Conservation (phyloP, 2,329 filamentous ascomycete genomes). For the Chrysosporium queenslandicum region DNA sequence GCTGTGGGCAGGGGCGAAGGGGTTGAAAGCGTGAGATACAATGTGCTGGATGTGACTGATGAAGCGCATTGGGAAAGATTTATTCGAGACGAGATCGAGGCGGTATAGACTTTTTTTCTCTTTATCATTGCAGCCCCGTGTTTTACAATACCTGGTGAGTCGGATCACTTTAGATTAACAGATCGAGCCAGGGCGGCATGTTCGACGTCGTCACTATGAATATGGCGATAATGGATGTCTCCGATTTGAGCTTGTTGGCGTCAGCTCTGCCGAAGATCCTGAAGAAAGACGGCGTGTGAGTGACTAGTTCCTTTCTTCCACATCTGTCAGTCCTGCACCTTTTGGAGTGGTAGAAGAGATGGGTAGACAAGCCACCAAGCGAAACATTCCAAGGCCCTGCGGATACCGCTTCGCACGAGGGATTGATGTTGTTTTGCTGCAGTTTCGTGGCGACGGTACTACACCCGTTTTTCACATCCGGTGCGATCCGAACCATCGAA, state of each 20-base stretch:
- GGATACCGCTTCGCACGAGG: no score
- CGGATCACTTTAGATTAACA: no score
- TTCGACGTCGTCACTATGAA: conserved; percentile 42
- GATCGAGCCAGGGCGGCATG: conserved; percentile 19
- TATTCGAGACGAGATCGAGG: conserved; percentile 15
- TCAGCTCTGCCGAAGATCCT: conserved; percentile 35
- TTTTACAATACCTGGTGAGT: no score
- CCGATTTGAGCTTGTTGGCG: conserved; percentile 37
- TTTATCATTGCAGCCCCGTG: no score
- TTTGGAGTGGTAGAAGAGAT: neutral
- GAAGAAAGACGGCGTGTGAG: conserved; percentile 34
- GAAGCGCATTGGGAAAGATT: conserved; percentile 25
- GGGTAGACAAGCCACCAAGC: no score
- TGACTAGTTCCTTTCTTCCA: neutral
- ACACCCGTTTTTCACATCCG: conserved; percentile 44
- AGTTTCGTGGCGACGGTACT: conserved; percentile 42
- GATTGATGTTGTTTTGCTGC: no score
- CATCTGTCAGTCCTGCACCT: neutral
- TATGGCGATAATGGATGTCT: conserved; percentile 44
- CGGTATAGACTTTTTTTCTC: conserved; percentile 6
- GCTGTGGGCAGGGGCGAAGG: conserved; percentile 23
- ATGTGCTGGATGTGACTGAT: conserved; percentile 34
- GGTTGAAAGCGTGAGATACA: conserved; percentile 24
- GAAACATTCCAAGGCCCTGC: no score
- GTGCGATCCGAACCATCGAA: conserved; percentile 33